Base-by-base conservation (phyloP, 192 early-diverging fungal genomes). In the Entomortierella chlamydospora region DNA sequence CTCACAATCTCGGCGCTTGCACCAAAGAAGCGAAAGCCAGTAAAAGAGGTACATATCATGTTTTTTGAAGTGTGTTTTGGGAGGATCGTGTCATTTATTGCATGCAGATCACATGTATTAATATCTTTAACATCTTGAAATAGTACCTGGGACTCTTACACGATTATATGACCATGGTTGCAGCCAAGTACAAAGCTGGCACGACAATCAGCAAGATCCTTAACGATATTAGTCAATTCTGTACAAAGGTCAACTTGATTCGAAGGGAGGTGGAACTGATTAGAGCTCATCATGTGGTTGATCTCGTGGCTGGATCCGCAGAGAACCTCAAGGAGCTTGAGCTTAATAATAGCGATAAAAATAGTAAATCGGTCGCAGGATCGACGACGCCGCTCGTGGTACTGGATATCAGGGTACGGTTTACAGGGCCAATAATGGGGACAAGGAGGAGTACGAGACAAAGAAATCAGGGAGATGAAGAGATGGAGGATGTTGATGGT, bases 251-350 rank as follows among this genome's bases (percentile, higher is more conserved):
- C 8, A 53, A 37, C 39, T 28, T 70, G 31, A 65, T 79, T 28
- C 68, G 57, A 23, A 61, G 68, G 7, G 68, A 70, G 5, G 33
- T 79, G 1, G 76, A 79, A n/a, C 47, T 79, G 33, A 68, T 70
- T 0, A 54, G 76, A 29, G 57, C 68, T 25, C 68, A 70, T 55
- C 53, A 79, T 66, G 76, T 65, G 23, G 76, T 79, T 4, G 68
- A 79, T 49, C 42, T 79, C 20, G 76, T 79, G 28, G 76, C 68
- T 26, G 76, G 76, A 50, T 79, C 76, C 15, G 68, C 45, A 30
- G 76, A 79, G 57, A 79, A 79, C 43, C 68, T 70, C 30, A 64
- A 61, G 52, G 76, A 79, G 47, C 76, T 79, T 9, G 76, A 79
- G 41, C 17, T 22, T 1, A 51, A 55, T 15, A 37, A 30, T 34